Evolutionary conservation across 805 yeast genomes (phyloP), one percentile per base, ranked within the genome.

Genomic region (Suhomyces vadensis): DNA sequence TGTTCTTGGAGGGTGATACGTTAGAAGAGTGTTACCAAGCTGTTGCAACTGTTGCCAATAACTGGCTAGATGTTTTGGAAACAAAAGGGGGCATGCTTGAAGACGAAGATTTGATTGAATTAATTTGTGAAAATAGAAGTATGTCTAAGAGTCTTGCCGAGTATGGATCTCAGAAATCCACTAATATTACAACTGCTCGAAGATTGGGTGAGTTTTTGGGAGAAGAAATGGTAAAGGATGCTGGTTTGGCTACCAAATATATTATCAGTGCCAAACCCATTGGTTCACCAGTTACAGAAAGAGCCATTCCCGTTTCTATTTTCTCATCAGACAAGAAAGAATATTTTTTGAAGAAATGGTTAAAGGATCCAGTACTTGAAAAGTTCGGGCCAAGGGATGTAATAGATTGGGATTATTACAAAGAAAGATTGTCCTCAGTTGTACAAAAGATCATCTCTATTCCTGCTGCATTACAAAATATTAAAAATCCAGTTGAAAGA

Each of bases 291-390:
- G 91, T 91, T 23, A 89, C 99, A 0, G 98, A 92, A 58, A 77
- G 99, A 52, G 99, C 99, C 0, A 76, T 94, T 36, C 99, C 99
- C 0, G 96, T 95, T 5, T 94, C 97, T 0, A 90, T 94, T 14
- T 95, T 94, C 60, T 85, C 96, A 0, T 84, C 97, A 0, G 97
- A 90, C 23, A 84, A 85, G 42, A 90, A 89, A 61, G 77, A 83
- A 47, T 77, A 77, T 35, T 94, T 79, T 57, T 65, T 94, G 58
- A 78, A 91, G 55, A 82, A 87, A 56, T 94, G 99, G 99, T 72
- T 91, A 29, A 75, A 80, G 45, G 96, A 92, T 54, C 81, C 87
- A 0, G 73, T 87, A 0, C 62, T 92, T 35, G 86, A 81, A 3
- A 80, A 82, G 39, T 88, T 88, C 59, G 97, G 92, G 63, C 95